These are phyloP conservation scores for Gillenia trifoliata DNA, from an alignment of 306 rosid genomes.

Conservation along the genomic window DNA sequence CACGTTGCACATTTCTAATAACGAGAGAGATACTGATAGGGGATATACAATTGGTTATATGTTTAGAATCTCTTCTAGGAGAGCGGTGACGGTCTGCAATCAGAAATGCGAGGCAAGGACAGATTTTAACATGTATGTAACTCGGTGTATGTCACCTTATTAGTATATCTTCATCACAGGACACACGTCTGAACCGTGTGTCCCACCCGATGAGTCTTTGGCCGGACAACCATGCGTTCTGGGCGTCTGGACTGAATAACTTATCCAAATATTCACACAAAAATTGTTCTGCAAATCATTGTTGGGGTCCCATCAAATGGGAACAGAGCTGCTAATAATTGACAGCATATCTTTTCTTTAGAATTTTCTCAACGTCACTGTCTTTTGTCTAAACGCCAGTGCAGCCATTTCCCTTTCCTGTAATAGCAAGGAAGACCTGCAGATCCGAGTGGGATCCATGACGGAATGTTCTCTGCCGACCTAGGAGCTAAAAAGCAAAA, in stretches of 20 bases:
- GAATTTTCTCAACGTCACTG: neutral
- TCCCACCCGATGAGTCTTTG: neutral
- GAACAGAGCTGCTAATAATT: conserved; percentile 2
- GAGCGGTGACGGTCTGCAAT: no score
- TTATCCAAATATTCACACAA: neutral
- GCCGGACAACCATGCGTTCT: neutral
- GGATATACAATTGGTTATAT: no score
- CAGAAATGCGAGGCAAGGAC: neutral
- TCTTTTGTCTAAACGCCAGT: neutral
- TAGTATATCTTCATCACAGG: neutral
- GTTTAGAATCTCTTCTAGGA: no score
- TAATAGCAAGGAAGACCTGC: neutral
- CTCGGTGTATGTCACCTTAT: neutral
- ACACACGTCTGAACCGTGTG: neutral
- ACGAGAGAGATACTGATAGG: neutral
- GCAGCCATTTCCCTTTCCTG: conserved; percentile 13
- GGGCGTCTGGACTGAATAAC: neutral
- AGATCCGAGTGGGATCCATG: neutral
- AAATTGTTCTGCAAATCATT: neutral
- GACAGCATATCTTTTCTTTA: neutral
- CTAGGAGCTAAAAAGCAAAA: neutral
- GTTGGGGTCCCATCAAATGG: neutral
- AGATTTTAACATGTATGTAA: neutral
- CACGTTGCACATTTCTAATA: neutral
- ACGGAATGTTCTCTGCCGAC: neutral